Conservation (phyloP, 371 early-diverging fungal species). For the Saksenaea vasiformis region DNA sequence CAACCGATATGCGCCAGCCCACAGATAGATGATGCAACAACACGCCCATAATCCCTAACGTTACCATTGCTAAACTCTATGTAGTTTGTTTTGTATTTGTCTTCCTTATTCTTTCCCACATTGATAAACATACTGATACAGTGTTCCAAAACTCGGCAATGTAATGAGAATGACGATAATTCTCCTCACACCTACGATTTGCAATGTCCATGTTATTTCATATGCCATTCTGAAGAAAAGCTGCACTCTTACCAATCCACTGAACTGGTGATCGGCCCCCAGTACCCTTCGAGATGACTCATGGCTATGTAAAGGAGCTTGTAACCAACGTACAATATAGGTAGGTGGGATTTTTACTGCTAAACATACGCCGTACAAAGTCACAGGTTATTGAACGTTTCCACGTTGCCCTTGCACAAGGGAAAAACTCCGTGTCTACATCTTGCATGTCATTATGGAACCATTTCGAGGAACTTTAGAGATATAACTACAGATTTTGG, state of each 20-base stretch:
- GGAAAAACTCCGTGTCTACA: background rate
- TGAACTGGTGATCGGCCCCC: conserved; percentile 45
- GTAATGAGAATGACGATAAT: conserved; percentile 31
- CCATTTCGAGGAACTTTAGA: background rate
- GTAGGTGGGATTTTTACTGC: background rate
- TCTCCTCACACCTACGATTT: conserved; percentile 35
- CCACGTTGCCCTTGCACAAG: too few species aligned
- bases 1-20: conserved; percentile 34
- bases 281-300: conserved; percentile 24
- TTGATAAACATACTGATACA: conserved; percentile 28
- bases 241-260: conserved; percentile 38
- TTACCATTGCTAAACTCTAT: conserved; percentile 47
- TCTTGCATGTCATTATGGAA: background rate
- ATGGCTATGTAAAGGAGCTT: background rate
- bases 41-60: conserved; percentile 34
- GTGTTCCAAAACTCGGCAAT: conserved; percentile 49
- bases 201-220: background rate
- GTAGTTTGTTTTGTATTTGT: background rate
- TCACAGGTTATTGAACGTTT: background rate
- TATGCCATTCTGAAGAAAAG: background rate
- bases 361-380: background rate
- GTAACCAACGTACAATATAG: background rate
- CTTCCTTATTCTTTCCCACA: background rate
- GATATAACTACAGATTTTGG: too few species aligned
- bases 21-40: conserved; percentile 33